A percentile compares a stretch with the other conserved stretches of the same genome.
phyloP scores from a whole-genome alignment of 768 basidiomycete genomes.

The Leccinum truebloodii region DNA sequence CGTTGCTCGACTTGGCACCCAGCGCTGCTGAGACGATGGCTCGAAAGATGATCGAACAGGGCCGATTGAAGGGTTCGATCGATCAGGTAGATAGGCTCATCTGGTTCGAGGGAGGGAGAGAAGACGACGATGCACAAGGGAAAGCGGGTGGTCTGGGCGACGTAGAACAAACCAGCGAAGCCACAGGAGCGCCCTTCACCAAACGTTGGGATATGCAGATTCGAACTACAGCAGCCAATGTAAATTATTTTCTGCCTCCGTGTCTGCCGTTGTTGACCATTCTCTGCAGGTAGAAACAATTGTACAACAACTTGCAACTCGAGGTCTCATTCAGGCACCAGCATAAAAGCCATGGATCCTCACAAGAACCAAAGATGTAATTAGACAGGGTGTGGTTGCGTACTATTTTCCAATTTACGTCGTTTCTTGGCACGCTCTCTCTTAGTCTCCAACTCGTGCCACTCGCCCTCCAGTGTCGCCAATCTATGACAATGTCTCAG shows the following conservation, averaged over 20 bases:
- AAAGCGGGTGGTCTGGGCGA: slow-evolving; percentile 94
- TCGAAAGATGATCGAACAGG: slow-evolving; percentile 98
- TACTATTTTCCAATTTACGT: slow-evolving; percentile 58
- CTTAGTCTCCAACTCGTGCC: slow-evolving; percentile 98
- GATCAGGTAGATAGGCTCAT: slow-evolving; percentile 96
- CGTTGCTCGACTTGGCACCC: slow-evolving; percentile 84
- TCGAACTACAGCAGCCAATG: slow-evolving; percentile 83
- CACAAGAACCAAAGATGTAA: slow-evolving; percentile 20
- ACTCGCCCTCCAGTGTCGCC: slow-evolving; percentile 84
- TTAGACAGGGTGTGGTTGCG: slow-evolving; percentile 39
- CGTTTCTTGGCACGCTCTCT: slow-evolving; percentile 83
- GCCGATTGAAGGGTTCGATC: slow-evolving; percentile 87
- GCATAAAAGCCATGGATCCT: slow-evolving; percentile 21
- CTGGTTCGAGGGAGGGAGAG: slow-evolving; percentile 84
- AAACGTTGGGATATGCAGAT: slow-evolving; percentile 97
- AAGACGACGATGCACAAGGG: slow-evolving; percentile 91
- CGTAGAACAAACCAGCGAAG: slow-evolving; percentile 79
- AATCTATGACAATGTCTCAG: slow-evolving; percentile 48
- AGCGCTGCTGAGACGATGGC: slow-evolving; percentile 97
- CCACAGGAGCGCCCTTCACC: slow-evolving; percentile 87
- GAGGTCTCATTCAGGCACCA: slow-evolving; percentile 54
- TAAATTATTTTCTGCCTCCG: slow-evolving; percentile 36
- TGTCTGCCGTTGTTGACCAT: slow-evolving; percentile 5
- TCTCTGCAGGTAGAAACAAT: slow-evolving; percentile 72
- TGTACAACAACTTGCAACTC: slow-evolving; percentile 78